phyloP scores from a whole-genome alignment of 2,329 filamentous ascomycete genomes.

The Alternaria triticina region DNA sequence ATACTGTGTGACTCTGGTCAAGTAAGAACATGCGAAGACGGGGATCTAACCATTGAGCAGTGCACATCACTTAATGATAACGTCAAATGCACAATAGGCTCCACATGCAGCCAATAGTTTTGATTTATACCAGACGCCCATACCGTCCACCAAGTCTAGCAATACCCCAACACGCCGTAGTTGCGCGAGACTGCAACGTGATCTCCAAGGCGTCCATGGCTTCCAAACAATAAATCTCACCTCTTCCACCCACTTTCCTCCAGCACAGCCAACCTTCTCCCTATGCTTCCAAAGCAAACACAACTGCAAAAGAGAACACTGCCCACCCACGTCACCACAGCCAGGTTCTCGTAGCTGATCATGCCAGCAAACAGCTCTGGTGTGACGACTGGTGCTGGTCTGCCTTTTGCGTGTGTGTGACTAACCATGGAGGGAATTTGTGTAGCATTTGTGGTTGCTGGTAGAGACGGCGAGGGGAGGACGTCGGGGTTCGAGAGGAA shows the following conservation, averaged over 20 bases:
- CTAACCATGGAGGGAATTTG: conserved; percentile 15
- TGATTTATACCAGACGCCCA: background rate
- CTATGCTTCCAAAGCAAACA: conserved; percentile 95
- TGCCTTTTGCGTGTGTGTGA: conserved; percentile 4
- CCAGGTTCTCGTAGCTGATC: conserved; percentile 68
- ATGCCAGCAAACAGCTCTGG: conserved; percentile 57
- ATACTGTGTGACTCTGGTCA: background rate
- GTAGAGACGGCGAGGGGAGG: conserved; percentile 62
- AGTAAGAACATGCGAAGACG: background rate
- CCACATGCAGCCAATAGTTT: background rate
- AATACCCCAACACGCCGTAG: background rate
- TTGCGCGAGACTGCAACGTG: background rate
- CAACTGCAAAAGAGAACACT: conserved; percentile 95
- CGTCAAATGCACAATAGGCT: background rate
- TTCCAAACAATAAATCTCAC: background rate
- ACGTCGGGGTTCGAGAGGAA: conserved; percentile 79
- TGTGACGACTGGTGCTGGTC: background rate
- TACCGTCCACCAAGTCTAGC: background rate
- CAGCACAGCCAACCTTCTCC: conserved; percentile 69
- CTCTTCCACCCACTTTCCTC: conserved; percentile 27
- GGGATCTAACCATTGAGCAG: background rate
- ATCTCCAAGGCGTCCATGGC: background rate
- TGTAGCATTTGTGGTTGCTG: conserved; percentile 31
- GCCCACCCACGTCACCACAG: conserved; percentile 84
- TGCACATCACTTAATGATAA: background rate